These are phyloP conservation scores for Arxiozyma slooffiae DNA, from an alignment of 1,139 yeast species.

Conservation along the genomic window DNA sequence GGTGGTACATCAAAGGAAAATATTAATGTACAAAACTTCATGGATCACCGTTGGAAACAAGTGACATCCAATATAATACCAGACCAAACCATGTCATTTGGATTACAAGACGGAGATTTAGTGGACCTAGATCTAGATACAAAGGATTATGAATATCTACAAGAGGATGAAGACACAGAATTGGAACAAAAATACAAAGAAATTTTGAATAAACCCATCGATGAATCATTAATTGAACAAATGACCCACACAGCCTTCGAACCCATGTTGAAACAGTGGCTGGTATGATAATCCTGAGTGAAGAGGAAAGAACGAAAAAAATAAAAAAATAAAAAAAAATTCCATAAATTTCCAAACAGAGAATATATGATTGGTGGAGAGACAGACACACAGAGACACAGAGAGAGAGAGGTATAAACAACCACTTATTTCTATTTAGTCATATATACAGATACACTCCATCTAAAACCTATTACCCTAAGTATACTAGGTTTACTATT, in stretches of 20 bases:
- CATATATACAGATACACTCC: too few relatives aligned
- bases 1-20: constrained; percentile 4
- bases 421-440: not conserved
- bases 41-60: constrained; percentile 41
- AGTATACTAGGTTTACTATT: not conserved
- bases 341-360: not conserved
- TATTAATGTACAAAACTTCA: constrained; percentile 13
- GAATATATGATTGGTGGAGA: too few relatives aligned
- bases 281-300: not conserved
- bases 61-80: constrained; percentile 38
- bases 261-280: constrained; percentile 1
- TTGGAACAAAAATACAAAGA: constrained; percentile 21
- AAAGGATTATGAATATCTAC: constrained; percentile 23
- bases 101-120: constrained; percentile 49
- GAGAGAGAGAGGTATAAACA: not conserved
- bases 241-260: too few relatives aligned
- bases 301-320: not conserved
- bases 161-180: constrained; percentile 15
- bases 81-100: constrained; percentile 44
- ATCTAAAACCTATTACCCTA: not conserved
- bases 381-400: too few relatives aligned
- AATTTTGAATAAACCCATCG: constrained; percentile 26
- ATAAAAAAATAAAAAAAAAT: not conserved
- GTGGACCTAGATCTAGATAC: constrained; percentile 44
- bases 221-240: too few relatives aligned